Evolutionary conservation across 805 yeast species (phyloP).

Genomic region (Myxozyma monticola): DNA sequence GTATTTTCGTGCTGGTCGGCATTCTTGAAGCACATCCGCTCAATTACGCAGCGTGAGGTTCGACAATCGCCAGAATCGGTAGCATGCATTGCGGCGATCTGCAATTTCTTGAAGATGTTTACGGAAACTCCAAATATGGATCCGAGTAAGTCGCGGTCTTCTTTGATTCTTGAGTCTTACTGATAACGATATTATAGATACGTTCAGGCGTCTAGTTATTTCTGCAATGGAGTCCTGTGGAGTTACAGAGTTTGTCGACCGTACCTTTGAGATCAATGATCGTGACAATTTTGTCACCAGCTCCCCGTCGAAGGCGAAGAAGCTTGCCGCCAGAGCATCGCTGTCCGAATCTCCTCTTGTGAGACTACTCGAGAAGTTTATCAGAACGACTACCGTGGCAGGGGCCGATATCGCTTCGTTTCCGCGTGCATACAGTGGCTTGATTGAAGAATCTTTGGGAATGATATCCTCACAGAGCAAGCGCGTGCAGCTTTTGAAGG

Average conservation of each 20-base stretch:
- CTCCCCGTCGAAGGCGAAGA: conserved; percentile 14
- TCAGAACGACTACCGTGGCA: conserved; percentile 1
- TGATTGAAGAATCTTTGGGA: no score
- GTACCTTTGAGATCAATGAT: conserved; percentile 5
- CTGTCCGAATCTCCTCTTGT: conserved; percentile 5
- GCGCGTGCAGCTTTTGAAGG: no score
- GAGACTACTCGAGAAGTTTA: conserved; percentile 2
- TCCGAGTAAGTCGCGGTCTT: background rate
- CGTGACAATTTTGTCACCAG: conserved; percentile 10
- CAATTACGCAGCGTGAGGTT: conserved; percentile 19
- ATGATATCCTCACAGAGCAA: no score
- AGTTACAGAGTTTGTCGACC: conserved; percentile 6
- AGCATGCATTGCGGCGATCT: conserved; percentile 14
- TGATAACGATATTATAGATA: conserved; percentile 3
- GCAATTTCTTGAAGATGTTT: conserved; percentile 14
- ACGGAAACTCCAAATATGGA: background rate
- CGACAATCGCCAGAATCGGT: conserved; percentile 21
- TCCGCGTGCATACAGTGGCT: no score
- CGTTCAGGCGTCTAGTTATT: conserved; percentile 1
- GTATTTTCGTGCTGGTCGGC: conserved; percentile 15
- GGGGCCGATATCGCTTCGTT: no score
- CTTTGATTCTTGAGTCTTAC: background rate
- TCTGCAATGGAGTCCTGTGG: conserved; percentile 14
- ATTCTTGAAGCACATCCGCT: conserved; percentile 10
- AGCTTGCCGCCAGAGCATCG: background rate